phyloP scores from a whole-genome alignment of 176 grass and related monocot species.

The Aegilops umbellulata region DNA sequence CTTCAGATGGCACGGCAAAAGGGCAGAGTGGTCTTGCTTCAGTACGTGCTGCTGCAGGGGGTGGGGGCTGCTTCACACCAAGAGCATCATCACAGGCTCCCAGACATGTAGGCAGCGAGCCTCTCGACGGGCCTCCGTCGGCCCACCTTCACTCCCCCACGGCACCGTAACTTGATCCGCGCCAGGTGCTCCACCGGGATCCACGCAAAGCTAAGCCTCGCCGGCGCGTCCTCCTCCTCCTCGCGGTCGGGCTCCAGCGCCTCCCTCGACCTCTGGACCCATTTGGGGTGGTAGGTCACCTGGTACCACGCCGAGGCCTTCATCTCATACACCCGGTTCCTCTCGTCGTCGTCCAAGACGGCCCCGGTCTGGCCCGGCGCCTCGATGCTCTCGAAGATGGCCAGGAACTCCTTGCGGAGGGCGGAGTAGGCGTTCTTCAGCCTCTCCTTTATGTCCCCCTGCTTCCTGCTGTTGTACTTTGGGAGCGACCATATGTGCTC shows the following conservation, averaged over 20 bases:
- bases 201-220: slow-evolving; percentile 85
- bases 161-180: slow-evolving; percentile 58
- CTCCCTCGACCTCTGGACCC: slow-evolving; percentile 45
- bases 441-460: neutral
- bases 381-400: neutral
- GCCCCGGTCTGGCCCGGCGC: too few relatives aligned
- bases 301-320: slow-evolving; percentile 89
- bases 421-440: neutral
- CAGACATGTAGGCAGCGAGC: slow-evolving; percentile 61
- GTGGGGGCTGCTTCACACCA: neutral
- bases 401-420: neutral
- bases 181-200: slow-evolving; percentile 69
- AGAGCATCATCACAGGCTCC: slow-evolving; percentile 35
- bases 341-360: neutral
- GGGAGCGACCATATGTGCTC: slow-evolving; percentile 64
- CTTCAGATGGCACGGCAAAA: too few relatives aligned
- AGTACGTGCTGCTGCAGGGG: too few relatives aligned
- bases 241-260: slow-evolving; percentile 27
- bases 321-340: slow-evolving; percentile 29
- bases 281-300: slow-evolving; percentile 76
- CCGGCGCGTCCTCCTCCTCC: neutral
- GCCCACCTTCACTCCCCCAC: slow-evolving; percentile 16
- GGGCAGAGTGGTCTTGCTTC: too few relatives aligned
- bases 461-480: slow-evolving; percentile 70
- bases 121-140: slow-evolving; percentile 43